Percentiles rank a stretch among this genome's conserved stretches.
These are phyloP conservation scores for Allantophomopsis lycopodina DNA, from an alignment of 2,329 filamentous ascomycete species.

Conservation along the genomic window DNA sequence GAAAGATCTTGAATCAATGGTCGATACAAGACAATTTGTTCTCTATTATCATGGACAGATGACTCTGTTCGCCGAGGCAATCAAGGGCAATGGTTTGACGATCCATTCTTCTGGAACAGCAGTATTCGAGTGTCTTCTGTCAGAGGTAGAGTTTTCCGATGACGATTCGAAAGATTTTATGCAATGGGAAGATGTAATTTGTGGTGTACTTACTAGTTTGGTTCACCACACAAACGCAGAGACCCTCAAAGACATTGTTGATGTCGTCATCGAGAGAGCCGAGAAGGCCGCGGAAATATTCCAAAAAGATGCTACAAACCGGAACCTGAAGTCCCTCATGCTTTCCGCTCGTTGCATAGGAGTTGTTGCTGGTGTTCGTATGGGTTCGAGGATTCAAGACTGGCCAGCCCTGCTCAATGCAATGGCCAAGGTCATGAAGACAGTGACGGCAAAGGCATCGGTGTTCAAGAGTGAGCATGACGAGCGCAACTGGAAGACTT, in stretches of 20 bases:
- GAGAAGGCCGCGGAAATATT: slow-evolving; percentile 23
- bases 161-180: slow-evolving; percentile 25
- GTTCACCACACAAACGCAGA: slow-evolving; percentile 70
- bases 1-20: slow-evolving; percentile 44
- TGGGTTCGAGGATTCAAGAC: slow-evolving; percentile 57
- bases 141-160: slow-evolving; percentile 27
- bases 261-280: slow-evolving; percentile 40
- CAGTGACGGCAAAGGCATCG: slow-evolving; percentile 25
- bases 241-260: slow-evolving; percentile 56
- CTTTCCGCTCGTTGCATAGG: slow-evolving; percentile 49
- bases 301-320: slow-evolving; percentile 16
- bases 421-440: slow-evolving; percentile 36
- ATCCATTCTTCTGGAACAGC: slow-evolving; percentile 45
- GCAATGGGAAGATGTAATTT: slow-evolving; percentile 51
- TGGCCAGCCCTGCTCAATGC: slow-evolving; percentile 55
- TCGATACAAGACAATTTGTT: slow-evolving; percentile 40
- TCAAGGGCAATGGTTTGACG: slow-evolving; percentile 45
- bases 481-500: slow-evolving; percentile 30
- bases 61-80: slow-evolving; percentile 79
- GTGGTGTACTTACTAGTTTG: slow-evolving; percentile 65
- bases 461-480: slow-evolving; percentile 9
- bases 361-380: slow-evolving; percentile 63
- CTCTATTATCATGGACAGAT: slow-evolving; percentile 81
- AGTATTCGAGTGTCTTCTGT: slow-evolving; percentile 36
- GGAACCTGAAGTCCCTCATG: slow-evolving; percentile 26